Percentiles rank a stretch among this genome's conserved stretches.
phyloP scores from a whole-genome alignment of 179 eudicot genomes.

The Drosera spatulata region DNA sequence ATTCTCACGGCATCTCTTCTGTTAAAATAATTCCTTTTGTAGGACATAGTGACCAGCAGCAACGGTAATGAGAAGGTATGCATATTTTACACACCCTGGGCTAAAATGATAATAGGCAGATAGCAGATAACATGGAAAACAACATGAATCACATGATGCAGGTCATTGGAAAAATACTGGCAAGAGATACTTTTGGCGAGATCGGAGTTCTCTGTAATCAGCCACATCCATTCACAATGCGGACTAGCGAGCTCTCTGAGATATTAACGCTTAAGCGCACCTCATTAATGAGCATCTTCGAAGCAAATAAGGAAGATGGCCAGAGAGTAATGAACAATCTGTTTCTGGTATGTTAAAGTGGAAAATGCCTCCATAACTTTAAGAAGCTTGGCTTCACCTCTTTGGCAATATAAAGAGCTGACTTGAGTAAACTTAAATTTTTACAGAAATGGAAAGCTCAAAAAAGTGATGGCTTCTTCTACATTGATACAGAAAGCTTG shows the following conservation, averaged over 20 bases:
- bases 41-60: constrained; percentile 4
- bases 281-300: constrained; percentile 36
- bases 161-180: constrained; percentile 41
- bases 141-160: constrained; percentile 9
- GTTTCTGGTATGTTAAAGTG: constrained; percentile 34
- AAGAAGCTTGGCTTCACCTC: background rate
- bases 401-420: too few relatives aligned
- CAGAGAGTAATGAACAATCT: constrained; percentile 64
- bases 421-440: too few relatives aligned
- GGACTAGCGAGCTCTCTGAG: constrained; percentile 70
- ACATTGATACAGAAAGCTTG: too few relatives aligned
- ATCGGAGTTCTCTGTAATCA: constrained; percentile 56
- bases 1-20: background rate
- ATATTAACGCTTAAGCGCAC: constrained; percentile 46
- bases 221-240: constrained; percentile 66
- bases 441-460: too few relatives aligned
- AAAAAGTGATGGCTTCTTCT: too few relatives aligned
- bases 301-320: constrained; percentile 50
- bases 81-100: background rate
- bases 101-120: background rate
- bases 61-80: constrained; percentile 8
- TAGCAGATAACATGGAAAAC: background rate
- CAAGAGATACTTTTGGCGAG: constrained; percentile 79
- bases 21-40: background rate
- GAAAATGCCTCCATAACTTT: background rate